phyloP scores from a whole-genome alignment of 768 basidiomycete genomes.

The Tremella fuciformis region DNA sequence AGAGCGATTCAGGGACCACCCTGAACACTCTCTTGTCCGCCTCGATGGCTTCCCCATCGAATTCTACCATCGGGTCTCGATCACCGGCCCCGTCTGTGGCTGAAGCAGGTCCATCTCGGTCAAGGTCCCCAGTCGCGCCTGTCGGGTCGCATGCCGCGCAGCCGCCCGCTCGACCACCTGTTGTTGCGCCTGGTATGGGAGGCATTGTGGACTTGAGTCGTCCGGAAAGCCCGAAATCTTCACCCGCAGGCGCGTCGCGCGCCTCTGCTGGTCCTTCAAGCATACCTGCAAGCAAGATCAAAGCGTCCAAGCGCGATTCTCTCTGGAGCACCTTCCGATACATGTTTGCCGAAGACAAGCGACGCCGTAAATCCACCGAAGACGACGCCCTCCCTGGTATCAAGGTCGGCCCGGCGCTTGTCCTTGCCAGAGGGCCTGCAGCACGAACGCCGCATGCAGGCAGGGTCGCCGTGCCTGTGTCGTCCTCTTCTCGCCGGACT shows the following conservation, averaged over 20 bases:
- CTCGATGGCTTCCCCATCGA: background rate
- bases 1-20: background rate
- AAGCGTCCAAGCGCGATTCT: constrained; percentile 67
- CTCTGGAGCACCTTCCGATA: constrained; percentile 78
- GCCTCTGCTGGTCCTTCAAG: too few species aligned
- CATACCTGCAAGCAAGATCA: constrained; percentile 11
- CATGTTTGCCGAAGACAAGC: constrained; percentile 84
- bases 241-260: too few species aligned
- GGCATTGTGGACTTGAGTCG: too few species aligned
- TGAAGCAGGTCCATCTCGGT: background rate
- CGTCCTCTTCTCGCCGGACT: constrained; percentile 27
- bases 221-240: too few species aligned
- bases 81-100: constrained; percentile 4
- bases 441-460: constrained; percentile 34
- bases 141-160: too few species aligned
- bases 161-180: too few species aligned
- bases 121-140: too few species aligned
- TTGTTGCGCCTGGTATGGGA: too few species aligned
- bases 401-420: constrained; percentile 25
- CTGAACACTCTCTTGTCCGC: background rate
- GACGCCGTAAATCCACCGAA: constrained; percentile 64
- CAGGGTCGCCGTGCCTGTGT: constrained; percentile 22
- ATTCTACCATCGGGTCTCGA: constrained; percentile 2
- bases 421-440: constrained; percentile 32
- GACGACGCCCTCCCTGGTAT: constrained; percentile 9